Percentiles rank a stretch among this genome's conserved stretches.
phyloP scores from a whole-genome alignment of 1,284 basidiomycete species.

The Pseudozyma sp. region DNA sequence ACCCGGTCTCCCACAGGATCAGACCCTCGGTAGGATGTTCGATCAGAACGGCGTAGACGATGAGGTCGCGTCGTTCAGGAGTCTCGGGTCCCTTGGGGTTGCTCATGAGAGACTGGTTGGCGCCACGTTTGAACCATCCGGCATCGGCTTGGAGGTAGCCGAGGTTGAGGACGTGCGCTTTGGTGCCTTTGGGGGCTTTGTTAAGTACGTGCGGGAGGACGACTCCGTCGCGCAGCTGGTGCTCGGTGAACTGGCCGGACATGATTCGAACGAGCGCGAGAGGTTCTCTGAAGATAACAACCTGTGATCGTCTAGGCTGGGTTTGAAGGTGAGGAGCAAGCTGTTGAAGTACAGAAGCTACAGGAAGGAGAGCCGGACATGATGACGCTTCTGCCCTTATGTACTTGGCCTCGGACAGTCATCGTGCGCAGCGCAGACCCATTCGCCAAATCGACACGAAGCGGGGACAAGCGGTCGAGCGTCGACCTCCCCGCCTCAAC shows the following conservation, averaged over 20 bases:
- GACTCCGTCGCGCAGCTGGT: constrained; percentile 51
- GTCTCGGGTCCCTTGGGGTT: constrained; percentile 44
- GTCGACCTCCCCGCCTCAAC: no score
- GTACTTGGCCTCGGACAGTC: no score
- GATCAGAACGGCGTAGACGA: constrained; percentile 61
- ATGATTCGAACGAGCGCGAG: constrained; percentile 2
- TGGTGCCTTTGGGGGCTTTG: constrained; percentile 59
- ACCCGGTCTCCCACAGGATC: constrained; percentile 65
- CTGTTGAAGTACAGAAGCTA: no score
- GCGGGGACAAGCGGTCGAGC: no score
- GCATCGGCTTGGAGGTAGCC: constrained; percentile 64
- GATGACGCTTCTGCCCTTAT: no score
- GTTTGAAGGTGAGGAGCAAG: no score
- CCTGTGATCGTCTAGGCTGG: no score
- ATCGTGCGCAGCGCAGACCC: no score
- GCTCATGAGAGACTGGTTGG: constrained; percentile 48
- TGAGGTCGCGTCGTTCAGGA: constrained; percentile 50
- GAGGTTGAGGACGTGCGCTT: constrained; percentile 58
- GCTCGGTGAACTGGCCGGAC: constrained; percentile 37
- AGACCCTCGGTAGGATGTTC: constrained; percentile 65
- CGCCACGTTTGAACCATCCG: constrained; percentile 63
- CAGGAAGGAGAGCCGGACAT: no score
- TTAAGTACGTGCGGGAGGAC: constrained; percentile 55
- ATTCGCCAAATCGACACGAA: no score
- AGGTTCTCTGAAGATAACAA: no score